Conservation (phyloP, 805 yeast genomes). For the Gaillardinia entomophila region DNA sequence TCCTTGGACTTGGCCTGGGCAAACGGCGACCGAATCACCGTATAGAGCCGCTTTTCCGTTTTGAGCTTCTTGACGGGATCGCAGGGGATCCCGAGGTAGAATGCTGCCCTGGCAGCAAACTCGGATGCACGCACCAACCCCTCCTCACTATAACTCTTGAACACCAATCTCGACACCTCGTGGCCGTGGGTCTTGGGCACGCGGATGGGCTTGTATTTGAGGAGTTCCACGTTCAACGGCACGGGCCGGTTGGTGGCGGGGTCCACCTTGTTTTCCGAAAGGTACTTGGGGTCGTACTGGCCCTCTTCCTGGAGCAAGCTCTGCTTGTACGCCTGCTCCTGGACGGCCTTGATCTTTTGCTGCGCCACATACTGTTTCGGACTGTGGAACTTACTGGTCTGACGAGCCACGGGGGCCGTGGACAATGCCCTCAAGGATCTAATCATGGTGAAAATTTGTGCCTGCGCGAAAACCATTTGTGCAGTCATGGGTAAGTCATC, state of each 20-base stretch:
- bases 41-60: slow-evolving; percentile 80
- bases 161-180: slow-evolving; percentile 68
- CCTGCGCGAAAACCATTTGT: too few species aligned
- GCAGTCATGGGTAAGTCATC: slow-evolving; percentile 93
- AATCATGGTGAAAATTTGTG: not conserved
- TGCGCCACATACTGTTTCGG: slow-evolving; percentile 22
- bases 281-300: slow-evolving; percentile 25
- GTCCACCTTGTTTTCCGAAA: slow-evolving; percentile 15
- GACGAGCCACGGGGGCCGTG: not conserved
- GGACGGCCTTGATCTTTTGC: slow-evolving; percentile 16
- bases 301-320: slow-evolving; percentile 20
- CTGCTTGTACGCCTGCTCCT: slow-evolving; percentile 20
- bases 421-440: not conserved
- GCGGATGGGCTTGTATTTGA: slow-evolving; percentile 74
- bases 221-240: slow-evolving; percentile 81
- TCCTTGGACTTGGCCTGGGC: slow-evolving; percentile 93
- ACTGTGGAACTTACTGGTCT: not conserved
- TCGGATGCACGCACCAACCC: slow-evolving; percentile 73
- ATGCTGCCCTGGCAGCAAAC: slow-evolving; percentile 86
- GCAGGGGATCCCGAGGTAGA: slow-evolving; percentile 81
- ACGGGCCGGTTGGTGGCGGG: slow-evolving; percentile 43
- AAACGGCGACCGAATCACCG: slow-evolving; percentile 89
- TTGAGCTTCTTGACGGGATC: slow-evolving; percentile 65
- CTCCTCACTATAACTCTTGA: slow-evolving; percentile 66
- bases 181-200: slow-evolving; percentile 65